Conservation (phyloP, 2,329 filamentous ascomycete genomes). For the Cercospora zeina region DNA sequence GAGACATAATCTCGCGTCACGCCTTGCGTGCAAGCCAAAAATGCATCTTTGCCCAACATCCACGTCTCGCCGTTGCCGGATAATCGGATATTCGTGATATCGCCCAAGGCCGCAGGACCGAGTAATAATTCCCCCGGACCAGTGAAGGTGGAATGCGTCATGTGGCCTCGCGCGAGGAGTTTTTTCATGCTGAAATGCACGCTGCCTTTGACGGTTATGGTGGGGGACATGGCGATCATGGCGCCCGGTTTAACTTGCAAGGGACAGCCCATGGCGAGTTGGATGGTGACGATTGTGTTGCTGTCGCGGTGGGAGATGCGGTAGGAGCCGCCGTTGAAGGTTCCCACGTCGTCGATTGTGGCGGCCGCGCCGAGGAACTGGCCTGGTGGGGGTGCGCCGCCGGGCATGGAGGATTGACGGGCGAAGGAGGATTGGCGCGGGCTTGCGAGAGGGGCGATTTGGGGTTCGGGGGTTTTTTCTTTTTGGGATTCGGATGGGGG, state of each 20-base stretch:
- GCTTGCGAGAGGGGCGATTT: constrained; percentile 26
- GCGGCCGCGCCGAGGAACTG: constrained; percentile 66
- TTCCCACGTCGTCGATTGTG: constrained; percentile 79
- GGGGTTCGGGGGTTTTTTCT: constrained; percentile 27
- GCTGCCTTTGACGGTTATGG: constrained; percentile 77
- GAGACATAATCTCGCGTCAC: constrained; percentile 79
- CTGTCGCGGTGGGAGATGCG: constrained; percentile 88
- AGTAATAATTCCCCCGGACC: constrained; percentile 89
- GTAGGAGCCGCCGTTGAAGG: constrained; percentile 94
- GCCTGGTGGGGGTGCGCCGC: constrained; percentile 48
- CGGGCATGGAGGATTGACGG: constrained; percentile 35
- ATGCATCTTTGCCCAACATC: constrained; percentile 84
- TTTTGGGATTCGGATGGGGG: constrained; percentile 40
- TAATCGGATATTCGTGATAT: constrained; percentile 78
- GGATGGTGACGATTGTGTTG: constrained; percentile 85
- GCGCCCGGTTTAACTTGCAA: constrained; percentile 76
- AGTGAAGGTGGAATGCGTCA: constrained; percentile 76
- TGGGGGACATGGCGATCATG: constrained; percentile 94
- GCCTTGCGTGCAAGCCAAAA: constrained; percentile 82
- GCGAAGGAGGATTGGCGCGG: constrained; percentile 38
- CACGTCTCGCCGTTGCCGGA: constrained; percentile 66
- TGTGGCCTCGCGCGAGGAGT: constrained; percentile 76
- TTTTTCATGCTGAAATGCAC: constrained; percentile 91
- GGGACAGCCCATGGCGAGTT: constrained; percentile 86
- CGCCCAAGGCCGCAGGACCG: constrained; percentile 76